Conservation (phyloP, 345 rosid genomes). For the Pugionium dolabratum region DNA sequence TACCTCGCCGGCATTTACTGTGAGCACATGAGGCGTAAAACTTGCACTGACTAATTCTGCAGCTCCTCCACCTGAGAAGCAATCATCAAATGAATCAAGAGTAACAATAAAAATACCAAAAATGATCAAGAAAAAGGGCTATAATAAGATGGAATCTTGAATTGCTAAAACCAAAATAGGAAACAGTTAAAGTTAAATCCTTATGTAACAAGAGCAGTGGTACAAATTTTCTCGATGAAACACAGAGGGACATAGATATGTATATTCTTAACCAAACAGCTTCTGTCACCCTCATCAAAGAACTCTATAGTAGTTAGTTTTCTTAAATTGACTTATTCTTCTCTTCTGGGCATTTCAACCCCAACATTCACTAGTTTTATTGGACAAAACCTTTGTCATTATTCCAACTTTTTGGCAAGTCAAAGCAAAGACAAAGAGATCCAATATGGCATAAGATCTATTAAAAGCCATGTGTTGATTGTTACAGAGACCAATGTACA, state of each 20-base stretch:
- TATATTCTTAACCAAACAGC: background rate
- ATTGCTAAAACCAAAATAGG: slow-evolving; percentile 15
- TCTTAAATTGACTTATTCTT: background rate
- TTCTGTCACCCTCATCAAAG: slow-evolving; percentile 5
- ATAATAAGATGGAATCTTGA: background rate
- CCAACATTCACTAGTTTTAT: slow-evolving; percentile 4
- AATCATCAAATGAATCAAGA: slow-evolving; percentile 5
- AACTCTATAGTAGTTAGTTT: background rate
- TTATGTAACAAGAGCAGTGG: background rate
- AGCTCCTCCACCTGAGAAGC: slow-evolving; percentile 52
- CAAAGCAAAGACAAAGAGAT: slow-evolving; percentile 30
- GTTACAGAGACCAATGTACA: slow-evolving; percentile 14
- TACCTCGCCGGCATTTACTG: slow-evolving; percentile 94
- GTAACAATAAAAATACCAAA: background rate
- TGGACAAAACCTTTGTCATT: slow-evolving; percentile 25
- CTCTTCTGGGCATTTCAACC: no score
- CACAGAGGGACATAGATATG: no score
- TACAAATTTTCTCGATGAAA: background rate
- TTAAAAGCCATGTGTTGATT: slow-evolving; percentile 15
- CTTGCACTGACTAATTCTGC: slow-evolving; percentile 63
- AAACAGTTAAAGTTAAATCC: slow-evolving; percentile 18
- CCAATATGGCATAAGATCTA: slow-evolving; percentile 20
- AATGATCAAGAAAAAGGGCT: background rate
- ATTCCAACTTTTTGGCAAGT: slow-evolving; percentile 21
- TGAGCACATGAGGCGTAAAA: slow-evolving; percentile 83